A percentile compares a stretch with the other conserved stretches of the same genome.
phyloP scores from a whole-genome alignment of 495 filamentous ascomycete species.

The Podospora pseudoanserina region DNA sequence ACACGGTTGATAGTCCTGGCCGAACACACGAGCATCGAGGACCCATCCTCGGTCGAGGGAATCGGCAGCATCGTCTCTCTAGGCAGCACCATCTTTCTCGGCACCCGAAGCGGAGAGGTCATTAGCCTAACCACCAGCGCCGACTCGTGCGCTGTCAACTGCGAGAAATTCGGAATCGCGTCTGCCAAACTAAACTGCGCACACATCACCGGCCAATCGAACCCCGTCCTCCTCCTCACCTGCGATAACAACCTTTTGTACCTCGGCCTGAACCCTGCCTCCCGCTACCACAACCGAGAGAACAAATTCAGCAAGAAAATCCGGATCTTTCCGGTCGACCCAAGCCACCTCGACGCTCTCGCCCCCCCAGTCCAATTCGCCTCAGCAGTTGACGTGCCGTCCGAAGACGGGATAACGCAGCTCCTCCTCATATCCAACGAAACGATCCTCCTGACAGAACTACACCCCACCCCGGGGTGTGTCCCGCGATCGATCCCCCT shows the following conservation, averaged over 20 bases:
- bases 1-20: constrained; percentile 14
- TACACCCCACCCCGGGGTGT: constrained; percentile 44
- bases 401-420: constrained; percentile 23
- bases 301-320: constrained; percentile 19
- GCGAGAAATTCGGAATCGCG: constrained; percentile 30
- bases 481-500: constrained; percentile 52
- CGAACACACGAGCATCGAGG: not conserved
- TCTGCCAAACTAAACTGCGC: constrained; percentile 24
- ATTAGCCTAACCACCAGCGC: constrained; percentile 28
- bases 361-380: constrained; percentile 31
- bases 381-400: constrained; percentile 31
- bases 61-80: constrained; percentile 36
- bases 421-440: constrained; percentile 42
- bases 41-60: constrained; percentile 23
- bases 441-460: constrained; percentile 48
- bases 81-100: constrained; percentile 29
- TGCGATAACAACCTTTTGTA: constrained; percentile 31
- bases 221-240: constrained; percentile 24
- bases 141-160: constrained; percentile 6
- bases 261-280: constrained; percentile 7
- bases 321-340: constrained; percentile 42
- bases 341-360: constrained; percentile 29
- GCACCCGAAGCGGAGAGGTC: constrained; percentile 46
- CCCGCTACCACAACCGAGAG: not conserved
- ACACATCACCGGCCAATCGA: not conserved